Evolutionary conservation across 2,329 filamentous ascomycete genomes (phyloP), one percentile per base, ranked within the genome.

Genomic region (Helminthosporium solani): DNA sequence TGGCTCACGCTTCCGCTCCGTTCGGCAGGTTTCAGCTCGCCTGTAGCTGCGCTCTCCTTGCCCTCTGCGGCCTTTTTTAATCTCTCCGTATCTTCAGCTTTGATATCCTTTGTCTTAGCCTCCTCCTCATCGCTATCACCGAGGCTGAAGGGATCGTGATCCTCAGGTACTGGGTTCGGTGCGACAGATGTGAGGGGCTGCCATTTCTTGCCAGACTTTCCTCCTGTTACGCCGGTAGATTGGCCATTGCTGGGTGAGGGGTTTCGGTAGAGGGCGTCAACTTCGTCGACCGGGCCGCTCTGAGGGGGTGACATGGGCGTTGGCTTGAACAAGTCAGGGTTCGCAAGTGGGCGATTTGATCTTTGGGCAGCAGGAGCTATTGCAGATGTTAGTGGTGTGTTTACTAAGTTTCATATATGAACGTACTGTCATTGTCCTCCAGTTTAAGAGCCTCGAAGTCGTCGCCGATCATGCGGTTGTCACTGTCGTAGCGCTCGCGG

Each of bases 71-170:
- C 67, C 54, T 73, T 71, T 68, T 82, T 81, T 49, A 77, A 56
- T 42, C 75, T 59, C 57, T 76, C 74, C 1, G 67, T 77, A 48
- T 77, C 78, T 48, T 84, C 78, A 42, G 78, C 70, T 44, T 76
- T 75, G 38, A 75, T 61, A 46, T 84, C 82, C 66, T 84, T 85
- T 38, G 80, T 78, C 73, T 90, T 94, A 14, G 76, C 71, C 42
- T 91, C 88, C 58, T 87, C 87, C 71, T 99, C 94, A 57, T 97
- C 92, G 63, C 90, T 95, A 60, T 97, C 92, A 4, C 94, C 94
- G 12, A 99, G 79, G 63, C 90, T 96, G 73, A 99, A 99, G 0
- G 94, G 94, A 64, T 99, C 94, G 60, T 96, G 92, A 58, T 97
- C 76, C 18, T 73, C 90, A 15, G 81, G 79, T 51, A 96, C 87